phyloP scores from a whole-genome alignment of 1,284 basidiomycete genomes.

The Anthracocystis walkeri region DNA sequence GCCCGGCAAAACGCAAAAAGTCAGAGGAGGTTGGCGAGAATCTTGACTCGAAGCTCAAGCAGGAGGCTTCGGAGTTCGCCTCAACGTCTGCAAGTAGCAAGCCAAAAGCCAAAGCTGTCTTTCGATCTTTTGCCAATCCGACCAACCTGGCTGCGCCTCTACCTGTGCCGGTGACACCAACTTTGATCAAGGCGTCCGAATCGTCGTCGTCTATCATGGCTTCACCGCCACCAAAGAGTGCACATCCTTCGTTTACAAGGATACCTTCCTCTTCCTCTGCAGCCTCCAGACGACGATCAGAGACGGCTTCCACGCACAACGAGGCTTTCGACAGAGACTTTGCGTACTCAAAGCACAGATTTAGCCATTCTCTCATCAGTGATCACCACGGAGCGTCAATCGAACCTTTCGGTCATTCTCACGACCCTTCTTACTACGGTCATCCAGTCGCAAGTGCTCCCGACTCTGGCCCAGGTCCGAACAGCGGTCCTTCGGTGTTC shows the following conservation, averaged over 20 bases:
- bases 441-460: constrained; percentile 18
- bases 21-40: constrained; percentile 16
- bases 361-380: constrained; percentile 17
- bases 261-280: constrained; percentile 27
- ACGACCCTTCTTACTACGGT: constrained; percentile 40
- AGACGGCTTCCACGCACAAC: constrained; percentile 21
- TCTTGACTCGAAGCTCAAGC: constrained; percentile 8
- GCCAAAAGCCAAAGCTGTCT: constrained; percentile 59
- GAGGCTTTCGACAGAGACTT: constrained; percentile 21
- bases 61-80: neutral
- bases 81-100: constrained; percentile 12
- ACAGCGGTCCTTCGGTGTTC: constrained; percentile 22
- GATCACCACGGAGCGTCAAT: constrained; percentile 6
- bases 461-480: constrained; percentile 10
- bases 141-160: constrained; percentile 57
- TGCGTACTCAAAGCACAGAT: constrained; percentile 14
- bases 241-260: constrained; percentile 11
- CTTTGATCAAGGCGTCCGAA: constrained; percentile 8
- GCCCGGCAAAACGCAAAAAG: constrained; percentile 40
- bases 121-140: constrained; percentile 59
- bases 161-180: constrained; percentile 22
- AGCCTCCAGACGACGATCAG: constrained; percentile 29
- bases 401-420: constrained; percentile 27
- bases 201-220: constrained; percentile 20
- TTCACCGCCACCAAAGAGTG: constrained; percentile 19